Evolutionary conservation across 768 basidiomycete genomes (phyloP), one percentile per base, ranked within the genome.

Genomic region (Trametes gibbosa): DNA sequence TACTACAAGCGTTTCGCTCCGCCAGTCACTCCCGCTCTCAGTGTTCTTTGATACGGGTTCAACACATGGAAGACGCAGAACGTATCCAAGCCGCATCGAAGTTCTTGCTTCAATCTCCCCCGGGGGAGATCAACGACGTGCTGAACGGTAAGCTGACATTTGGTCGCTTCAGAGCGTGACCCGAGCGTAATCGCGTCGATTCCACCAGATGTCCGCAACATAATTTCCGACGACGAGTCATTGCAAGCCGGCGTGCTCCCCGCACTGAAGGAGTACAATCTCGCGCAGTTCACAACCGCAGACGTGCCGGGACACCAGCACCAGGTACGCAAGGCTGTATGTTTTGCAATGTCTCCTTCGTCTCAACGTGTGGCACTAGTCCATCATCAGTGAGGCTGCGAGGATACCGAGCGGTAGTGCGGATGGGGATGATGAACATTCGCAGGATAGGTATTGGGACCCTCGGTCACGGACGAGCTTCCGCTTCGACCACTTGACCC

Each of bases 61-160:
- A 13, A 8, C 46, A 40, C 19, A 89, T 90, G 88, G 81, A 84
- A 63, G 70, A 77, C 50, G 73, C 77, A 52, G 85, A 88, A 68
- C 84, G 87, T 27, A 84, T 92, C 46, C 77, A 84, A 67, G 81
- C 82, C 8, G 95, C 89, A 23, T 86, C 90, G 24, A 79, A 79
- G 32, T 91, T 97, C 67, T 77, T 98, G 29, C 79, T 92, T 0
- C 95, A 97, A 70, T 86, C 92, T 1, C 95, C 95, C 24, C 95
- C 95, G 0, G 95, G 95, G 45, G 91, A 98, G 77, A 94, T 98
- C 64, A 97, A 96, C 73, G 95, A 98, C 75, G 95, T 97, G 17
- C 78, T 98, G 53, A 92, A 92, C 67, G 94, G 93, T 92, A 59
- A 62, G 74, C 48, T 45, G n/a, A 48, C 61, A 43, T 43, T 39